Evolutionary conservation across 2,329 filamentous ascomycete species (phyloP).

Genomic region (Colletotrichum liaoningense): DNA sequence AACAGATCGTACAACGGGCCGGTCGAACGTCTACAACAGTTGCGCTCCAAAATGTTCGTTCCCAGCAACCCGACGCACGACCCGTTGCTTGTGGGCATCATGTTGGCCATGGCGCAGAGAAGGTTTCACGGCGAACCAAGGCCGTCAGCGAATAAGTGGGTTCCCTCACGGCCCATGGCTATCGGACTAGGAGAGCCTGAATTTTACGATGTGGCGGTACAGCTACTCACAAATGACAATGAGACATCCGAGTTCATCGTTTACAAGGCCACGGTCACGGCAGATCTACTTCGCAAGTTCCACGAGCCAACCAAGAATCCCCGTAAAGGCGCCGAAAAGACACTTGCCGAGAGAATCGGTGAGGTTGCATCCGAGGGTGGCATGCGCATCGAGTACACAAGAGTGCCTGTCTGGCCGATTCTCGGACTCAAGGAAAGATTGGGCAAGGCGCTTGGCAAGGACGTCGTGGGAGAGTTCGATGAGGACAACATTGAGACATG

Average conservation of each 20-base stretch:
- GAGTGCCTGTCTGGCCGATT: constrained; percentile 66
- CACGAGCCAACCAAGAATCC: constrained; percentile 58
- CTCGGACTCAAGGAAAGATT: constrained; percentile 66
- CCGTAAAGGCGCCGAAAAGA: background rate
- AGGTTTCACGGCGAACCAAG: constrained; percentile 56
- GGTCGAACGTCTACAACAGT: constrained; percentile 58
- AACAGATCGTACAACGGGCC: constrained; percentile 55
- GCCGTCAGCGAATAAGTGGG: constrained; percentile 27
- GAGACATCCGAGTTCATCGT: constrained; percentile 62
- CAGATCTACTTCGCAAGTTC: constrained; percentile 61
- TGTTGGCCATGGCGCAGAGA: constrained; percentile 68
- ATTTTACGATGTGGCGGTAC: constrained; percentile 61
- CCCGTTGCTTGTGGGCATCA: constrained; percentile 61
- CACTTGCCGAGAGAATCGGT: constrained; percentile 17
- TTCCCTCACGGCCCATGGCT: constrained; percentile 16
- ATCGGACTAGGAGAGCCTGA: constrained; percentile 39
- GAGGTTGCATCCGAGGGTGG: constrained; percentile 44
- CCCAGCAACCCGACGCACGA: constrained; percentile 64
- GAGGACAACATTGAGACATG: constrained; percentile 57
- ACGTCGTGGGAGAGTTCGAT: constrained; percentile 58
- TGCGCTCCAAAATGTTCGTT: constrained; percentile 59
- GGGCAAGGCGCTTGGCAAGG: constrained; percentile 62
- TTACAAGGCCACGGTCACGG: constrained; percentile 62
- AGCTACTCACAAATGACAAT: constrained; percentile 63
- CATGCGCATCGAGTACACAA: constrained; percentile 59